Percentiles rank a stretch among this genome's conserved stretches.
Evolutionary conservation across 768 basidiomycete genomes (phyloP).

Genomic region (Asterophora lycoperdoides): DNA sequence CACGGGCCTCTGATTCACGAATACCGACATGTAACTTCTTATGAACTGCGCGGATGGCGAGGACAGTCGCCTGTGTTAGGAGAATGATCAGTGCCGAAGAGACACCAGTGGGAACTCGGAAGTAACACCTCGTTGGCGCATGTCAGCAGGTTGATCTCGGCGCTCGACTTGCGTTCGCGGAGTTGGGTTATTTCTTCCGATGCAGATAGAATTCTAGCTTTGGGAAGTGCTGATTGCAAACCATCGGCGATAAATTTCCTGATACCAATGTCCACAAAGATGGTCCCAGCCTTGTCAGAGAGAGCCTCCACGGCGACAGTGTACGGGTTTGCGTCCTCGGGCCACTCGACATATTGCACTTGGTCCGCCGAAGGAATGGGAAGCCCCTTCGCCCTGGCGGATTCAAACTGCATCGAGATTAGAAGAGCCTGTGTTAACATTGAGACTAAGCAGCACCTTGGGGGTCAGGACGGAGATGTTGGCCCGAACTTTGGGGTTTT

Average conservation of each 20-base stretch:
- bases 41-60: slow-evolving; percentile 66
- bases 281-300: slow-evolving; percentile 23
- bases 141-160: slow-evolving; percentile 67
- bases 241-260: slow-evolving; percentile 66
- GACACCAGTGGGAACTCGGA: not conserved
- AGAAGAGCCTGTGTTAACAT: not conserved
- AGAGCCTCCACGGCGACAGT: slow-evolving; percentile 34
- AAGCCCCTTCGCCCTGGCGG: slow-evolving; percentile 60
- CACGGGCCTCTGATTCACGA: slow-evolving; percentile 63
- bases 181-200: slow-evolving; percentile 53
- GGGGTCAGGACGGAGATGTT: slow-evolving; percentile 68
- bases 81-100: not conserved
- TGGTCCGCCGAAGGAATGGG: slow-evolving; percentile 40
- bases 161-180: slow-evolving; percentile 68
- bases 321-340: slow-evolving; percentile 69
- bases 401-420: slow-evolving; percentile 49
- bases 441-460: slow-evolving; percentile 23
- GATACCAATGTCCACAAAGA: slow-evolving; percentile 59
- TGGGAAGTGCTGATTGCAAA: slow-evolving; percentile 41
- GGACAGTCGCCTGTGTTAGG: slow-evolving; percentile 59
- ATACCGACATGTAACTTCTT: slow-evolving; percentile 65
- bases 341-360: slow-evolving; percentile 52
- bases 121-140: slow-evolving; percentile 75
- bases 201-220: slow-evolving; percentile 40
- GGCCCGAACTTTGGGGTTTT: slow-evolving; percentile 25